Conservation (phyloP, 179 eudicot genomes). For the Carnegiea gigantea region DNA sequence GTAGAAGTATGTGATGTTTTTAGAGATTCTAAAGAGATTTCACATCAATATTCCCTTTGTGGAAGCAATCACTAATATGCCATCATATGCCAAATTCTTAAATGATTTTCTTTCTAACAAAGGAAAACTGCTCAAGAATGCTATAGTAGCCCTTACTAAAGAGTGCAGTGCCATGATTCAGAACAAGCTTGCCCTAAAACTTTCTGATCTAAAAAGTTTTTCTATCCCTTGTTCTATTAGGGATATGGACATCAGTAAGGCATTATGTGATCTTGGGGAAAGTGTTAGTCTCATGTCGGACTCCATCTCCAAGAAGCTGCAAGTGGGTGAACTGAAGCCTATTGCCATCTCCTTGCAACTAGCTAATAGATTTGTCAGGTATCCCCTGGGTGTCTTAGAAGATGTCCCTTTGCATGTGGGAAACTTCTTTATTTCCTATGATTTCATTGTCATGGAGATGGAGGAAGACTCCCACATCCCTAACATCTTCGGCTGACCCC, state of each 20-base stretch:
- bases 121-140: not conserved
- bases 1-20: not conserved
- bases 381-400: not conserved
- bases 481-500: not conserved
- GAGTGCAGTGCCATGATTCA: not conserved
- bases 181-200: not conserved
- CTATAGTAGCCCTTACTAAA: not conserved
- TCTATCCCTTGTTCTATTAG: not conserved
- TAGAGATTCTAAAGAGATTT: not conserved
- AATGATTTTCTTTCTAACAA: not conserved
- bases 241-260: not conserved
- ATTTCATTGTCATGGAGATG: not conserved
- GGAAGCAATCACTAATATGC: not conserved
- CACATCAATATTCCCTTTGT: not conserved
- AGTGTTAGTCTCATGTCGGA: not conserved
- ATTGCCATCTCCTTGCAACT: not conserved
- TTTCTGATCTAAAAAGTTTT: not conserved
- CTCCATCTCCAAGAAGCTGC: not conserved
- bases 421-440: not conserved
- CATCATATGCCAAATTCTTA: not conserved
- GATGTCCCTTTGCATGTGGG: not conserved
- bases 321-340: not conserved
- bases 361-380: not conserved
- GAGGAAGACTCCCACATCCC: not conserved
- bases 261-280: not conserved